phyloP scores from a whole-genome alignment of 441 rosid species.

The Biscutella auriculata region DNA sequence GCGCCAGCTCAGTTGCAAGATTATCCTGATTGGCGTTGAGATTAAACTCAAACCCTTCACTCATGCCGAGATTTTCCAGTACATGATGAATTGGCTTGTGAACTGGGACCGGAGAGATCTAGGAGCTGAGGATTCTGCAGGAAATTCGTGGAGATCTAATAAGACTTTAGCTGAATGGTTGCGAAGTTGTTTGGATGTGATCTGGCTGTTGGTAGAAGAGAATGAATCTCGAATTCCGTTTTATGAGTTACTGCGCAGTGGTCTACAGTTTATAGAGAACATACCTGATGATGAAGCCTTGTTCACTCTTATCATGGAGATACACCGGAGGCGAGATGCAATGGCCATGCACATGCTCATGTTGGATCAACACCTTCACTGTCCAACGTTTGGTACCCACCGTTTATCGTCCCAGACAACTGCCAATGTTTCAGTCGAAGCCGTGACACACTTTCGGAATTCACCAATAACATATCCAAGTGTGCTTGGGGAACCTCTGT shows the following conservation, averaged over 20 bases:
- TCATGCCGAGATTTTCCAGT: slow-evolving; percentile 64
- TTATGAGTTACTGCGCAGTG: slow-evolving; percentile 84
- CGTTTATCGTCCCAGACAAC: slow-evolving; percentile 59
- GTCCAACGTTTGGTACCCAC: slow-evolving; percentile 93
- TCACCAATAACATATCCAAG: slow-evolving; percentile 97
- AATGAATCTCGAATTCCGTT: slow-evolving; percentile 82
- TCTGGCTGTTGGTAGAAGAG: slow-evolving; percentile 83
- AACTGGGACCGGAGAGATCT: slow-evolving; percentile 86
- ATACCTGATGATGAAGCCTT: slow-evolving; percentile 91
- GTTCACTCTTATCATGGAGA: slow-evolving; percentile 81
- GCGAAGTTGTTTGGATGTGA: slow-evolving; percentile 84
- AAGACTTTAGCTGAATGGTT: slow-evolving; percentile 78
- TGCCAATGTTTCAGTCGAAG: slow-evolving; percentile 64
- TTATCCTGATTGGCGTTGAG: slow-evolving; percentile 64
- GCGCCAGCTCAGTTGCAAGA: slow-evolving; percentile 83
- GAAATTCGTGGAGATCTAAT: slow-evolving; percentile 56
- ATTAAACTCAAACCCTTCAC: slow-evolving; percentile 70
- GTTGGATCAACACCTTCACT: slow-evolving; percentile 95
- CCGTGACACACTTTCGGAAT: slow-evolving; percentile 50
- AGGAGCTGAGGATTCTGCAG: slow-evolving; percentile 48
- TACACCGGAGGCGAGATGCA: slow-evolving; percentile 87
- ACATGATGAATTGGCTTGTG: slow-evolving; percentile 83
- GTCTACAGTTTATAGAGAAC: slow-evolving; percentile 89
- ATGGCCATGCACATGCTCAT: slow-evolving; percentile 98
- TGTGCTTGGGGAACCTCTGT: slow-evolving; percentile 92